Evolutionary conservation across 768 basidiomycete genomes (phyloP), one percentile per base, ranked within the genome.

Genomic region (Gloeophyllum trabeum): DNA sequence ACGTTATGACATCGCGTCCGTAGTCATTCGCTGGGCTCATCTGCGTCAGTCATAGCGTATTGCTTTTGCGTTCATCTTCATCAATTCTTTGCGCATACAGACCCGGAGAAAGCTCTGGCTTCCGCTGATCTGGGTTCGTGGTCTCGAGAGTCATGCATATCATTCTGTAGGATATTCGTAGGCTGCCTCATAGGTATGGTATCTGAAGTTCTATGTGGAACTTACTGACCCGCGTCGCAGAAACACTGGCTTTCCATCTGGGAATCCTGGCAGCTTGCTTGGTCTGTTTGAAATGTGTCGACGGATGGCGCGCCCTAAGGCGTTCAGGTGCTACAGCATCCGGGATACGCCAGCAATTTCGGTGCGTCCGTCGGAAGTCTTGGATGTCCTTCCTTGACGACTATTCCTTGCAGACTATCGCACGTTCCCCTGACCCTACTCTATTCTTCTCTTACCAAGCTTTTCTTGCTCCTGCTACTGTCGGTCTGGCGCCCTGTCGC

Each of bases 401-500:
- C n/a, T 37, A 12, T 23, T 34, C 12, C 44, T 22, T 19, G 30
- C 47, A 85, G 84, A 49, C 70, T 79, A 41, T 81, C 83, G 0
- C 69, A 87, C 25, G 72, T 91, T 30, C 79, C 88, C 3, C 67
- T 91, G n/a, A 76, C 77, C 10, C 64, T 90, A 4, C 70, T 89
- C 55, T 90, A 90, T 53, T 87, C 87, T 0, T 91, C 87, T 2
- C 60, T 89, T 18, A 86, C 81, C 4, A 91, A 90, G 54, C 70
- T 86, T 14, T 88, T 90, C 54, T 69, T 91, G 4, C 70, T 91
- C n/a, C 77, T 85, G 51, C 67, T 87, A 3, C 69, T 91, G 20
- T 79, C 87, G 1, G 79, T 90, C 45, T 90, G 87, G 87, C 69
- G 71, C 4, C 79, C 82, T 0, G 66, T 69, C 0, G 53, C 62